Evolutionary conservation across 331 rosid species (phyloP).

Genomic region (Spiraea crenata): DNA sequence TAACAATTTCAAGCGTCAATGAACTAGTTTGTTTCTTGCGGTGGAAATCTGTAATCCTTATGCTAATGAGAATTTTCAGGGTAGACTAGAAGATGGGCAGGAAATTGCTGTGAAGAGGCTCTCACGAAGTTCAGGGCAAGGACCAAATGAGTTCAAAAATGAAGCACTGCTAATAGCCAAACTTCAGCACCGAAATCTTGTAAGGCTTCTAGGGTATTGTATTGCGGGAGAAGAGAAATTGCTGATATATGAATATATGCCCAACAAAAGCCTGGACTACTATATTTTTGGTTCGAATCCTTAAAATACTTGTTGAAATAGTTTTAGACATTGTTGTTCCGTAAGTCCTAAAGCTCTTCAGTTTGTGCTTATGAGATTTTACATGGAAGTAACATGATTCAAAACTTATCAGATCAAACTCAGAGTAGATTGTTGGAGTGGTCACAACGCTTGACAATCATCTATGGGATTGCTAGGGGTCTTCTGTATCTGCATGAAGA

Average conservation of each 20-base stretch:
- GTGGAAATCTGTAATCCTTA: not conserved
- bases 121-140: conserved; percentile 37
- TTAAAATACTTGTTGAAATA: not conserved
- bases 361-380: not conserved
- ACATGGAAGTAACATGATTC: not conserved
- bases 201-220: conserved; percentile 35
- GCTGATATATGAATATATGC: conserved; percentile 47
- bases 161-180: conserved; percentile 37
- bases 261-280: conserved; percentile 41
- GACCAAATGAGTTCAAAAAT: conserved; percentile 37
- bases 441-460: conserved; percentile 27
- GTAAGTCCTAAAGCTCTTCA: not conserved
- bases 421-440: conserved; percentile 26
- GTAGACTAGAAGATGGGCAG: not conserved
- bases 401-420: conserved; percentile 17
- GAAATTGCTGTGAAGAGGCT: conserved; percentile 31
- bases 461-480: conserved; percentile 33
- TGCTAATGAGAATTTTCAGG: not conserved
- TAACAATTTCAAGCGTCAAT: not conserved
- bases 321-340: not conserved
- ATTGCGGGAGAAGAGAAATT: conserved; percentile 22
- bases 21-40: not conserved
- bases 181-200: conserved; percentile 49
- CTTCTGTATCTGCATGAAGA: conserved; percentile 48
- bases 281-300: conserved; percentile 33